phyloP scores from a whole-genome alignment of 2,329 filamentous ascomycete genomes.

The Aureobasidium sp. region DNA sequence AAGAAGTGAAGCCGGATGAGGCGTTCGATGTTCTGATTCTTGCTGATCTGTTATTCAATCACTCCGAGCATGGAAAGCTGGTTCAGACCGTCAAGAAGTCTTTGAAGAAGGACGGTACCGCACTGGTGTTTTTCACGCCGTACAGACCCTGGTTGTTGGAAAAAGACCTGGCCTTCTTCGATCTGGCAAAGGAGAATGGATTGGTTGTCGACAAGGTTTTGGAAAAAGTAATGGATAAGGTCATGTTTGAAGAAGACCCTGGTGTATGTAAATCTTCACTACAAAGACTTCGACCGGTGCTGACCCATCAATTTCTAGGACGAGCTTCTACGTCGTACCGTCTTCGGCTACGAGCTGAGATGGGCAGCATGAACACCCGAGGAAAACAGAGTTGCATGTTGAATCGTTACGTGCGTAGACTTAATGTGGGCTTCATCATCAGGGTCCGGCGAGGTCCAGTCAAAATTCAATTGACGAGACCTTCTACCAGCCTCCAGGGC shows the following conservation, averaged over 20 bases:
- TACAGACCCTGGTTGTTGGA: conserved; percentile 86
- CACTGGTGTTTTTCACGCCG: conserved; percentile 88
- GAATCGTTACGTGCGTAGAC: not conserved
- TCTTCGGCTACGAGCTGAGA: conserved; percentile 67
- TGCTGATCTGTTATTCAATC: conserved; percentile 85
- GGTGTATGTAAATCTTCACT: conserved; percentile 47
- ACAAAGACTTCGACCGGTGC: not conserved
- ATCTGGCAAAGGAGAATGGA: conserved; percentile 61
- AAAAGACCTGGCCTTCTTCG: conserved; percentile 82
- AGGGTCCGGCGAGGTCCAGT: not conserved
- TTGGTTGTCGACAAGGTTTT: conserved; percentile 73
- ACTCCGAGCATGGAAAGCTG: conserved; percentile 76
- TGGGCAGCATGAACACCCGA: conserved; percentile 43
- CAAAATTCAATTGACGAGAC: too few species aligned
- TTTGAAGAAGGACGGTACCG: conserved; percentile 55
- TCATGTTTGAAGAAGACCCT: conserved; percentile 83
- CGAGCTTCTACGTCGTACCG: conserved; percentile 70
- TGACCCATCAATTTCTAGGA: conserved; percentile 42
- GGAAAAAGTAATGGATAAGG: conserved; percentile 74
- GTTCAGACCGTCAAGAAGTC: conserved; percentile 64
- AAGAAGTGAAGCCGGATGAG: conserved; percentile 33
- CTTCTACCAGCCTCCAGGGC: not conserved
- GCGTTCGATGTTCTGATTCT: conserved; percentile 77
- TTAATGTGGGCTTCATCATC: not conserved
- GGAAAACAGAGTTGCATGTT: not conserved